Base-by-base conservation (phyloP, 352 stramenopile genomes). In the Globisporangium cylindrosporum region DNA sequence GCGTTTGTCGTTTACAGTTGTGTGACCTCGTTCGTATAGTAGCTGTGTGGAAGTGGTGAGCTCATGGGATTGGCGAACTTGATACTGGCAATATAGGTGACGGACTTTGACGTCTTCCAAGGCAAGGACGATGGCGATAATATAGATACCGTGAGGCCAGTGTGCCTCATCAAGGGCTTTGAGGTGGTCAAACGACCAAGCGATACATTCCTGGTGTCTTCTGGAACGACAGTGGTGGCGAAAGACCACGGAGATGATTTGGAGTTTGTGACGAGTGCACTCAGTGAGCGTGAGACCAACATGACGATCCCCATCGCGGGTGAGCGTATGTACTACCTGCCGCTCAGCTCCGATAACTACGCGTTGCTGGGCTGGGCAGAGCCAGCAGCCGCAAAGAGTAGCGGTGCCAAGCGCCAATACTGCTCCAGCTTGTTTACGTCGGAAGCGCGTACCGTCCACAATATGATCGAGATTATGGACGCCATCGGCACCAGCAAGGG, bases 271-370 rank as follows among this genome's bases (percentile, higher is more conserved):
- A 82, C 77, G 7, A 69, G 67, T 0, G 6, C 15, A 49, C 27
- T 38, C 3, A 68, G 84, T 51, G 66, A 74, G 20, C 71, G 84
- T 57, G 80, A 90, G 59, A 75, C 82, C 34, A 71, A 66, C 8
- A 62, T 86, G 43, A 10, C 18, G 25, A 54, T 91, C 1, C 84
- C 85, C 4, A 48, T 90, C 18, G 61, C 68, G 1, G 82, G 84
- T 20, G 69, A 74, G 10, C 77, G 84, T 2, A 36, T 68, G 14
- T 91, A 91, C 66, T 93, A 93, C 48, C 54, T 90, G 18, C 76
- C 82, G 12, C 64, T 89, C 4, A 34, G 64, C 8, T 87, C 81
- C 0, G 81, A 93, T 29, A 69, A 86, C 66, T 90, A 80, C 49
- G 76, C 72, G 0, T 64, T 85, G 2, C 75, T 49, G 18, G 43